A percentile compares a stretch with the other conserved stretches of the same genome.
These are phyloP conservation scores for Chlorella variabilis DNA, from an alignment of 163 green algal genomes.

Conservation along the genomic window DNA sequence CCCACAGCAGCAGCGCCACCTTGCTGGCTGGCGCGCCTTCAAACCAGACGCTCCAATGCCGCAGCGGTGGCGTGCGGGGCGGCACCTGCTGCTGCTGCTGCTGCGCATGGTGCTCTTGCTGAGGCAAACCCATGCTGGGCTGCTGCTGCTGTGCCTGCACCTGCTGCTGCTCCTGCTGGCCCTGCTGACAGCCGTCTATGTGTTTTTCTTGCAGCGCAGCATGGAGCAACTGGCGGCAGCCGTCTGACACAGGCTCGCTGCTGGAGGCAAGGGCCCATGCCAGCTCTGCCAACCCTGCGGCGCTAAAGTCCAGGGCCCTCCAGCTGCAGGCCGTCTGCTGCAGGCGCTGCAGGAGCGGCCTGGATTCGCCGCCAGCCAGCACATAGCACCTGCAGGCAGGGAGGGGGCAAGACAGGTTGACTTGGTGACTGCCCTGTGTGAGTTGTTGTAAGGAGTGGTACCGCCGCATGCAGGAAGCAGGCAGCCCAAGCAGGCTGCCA, in stretches of 20 bases:
- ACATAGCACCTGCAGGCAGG: conserved; percentile 27
- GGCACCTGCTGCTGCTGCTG: background rate
- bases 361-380: conserved; percentile 19
- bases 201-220: conserved; percentile 2
- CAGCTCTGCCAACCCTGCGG: conserved; percentile 13
- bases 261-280: conserved; percentile 4
- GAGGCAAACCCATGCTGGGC: background rate
- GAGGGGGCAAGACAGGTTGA: background rate
- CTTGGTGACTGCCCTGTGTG: too few species aligned
- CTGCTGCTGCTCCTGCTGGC: background rate
- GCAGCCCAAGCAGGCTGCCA: background rate
- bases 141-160: background rate
- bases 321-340: conserved; percentile 3
- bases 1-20: conserved; percentile 20
- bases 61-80: background rate
- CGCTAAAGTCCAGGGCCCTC: background rate
- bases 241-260: background rate
- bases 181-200: too few species aligned
- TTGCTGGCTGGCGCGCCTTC: background rate
- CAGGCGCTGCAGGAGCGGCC: conserved; percentile 9
- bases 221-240: conserved; percentile 9
- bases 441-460: too few species aligned
- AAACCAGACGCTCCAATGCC: conserved; percentile 33
- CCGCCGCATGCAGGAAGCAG: background rate
- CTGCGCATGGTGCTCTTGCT: background rate